These are phyloP conservation scores for Blastobotrys serpentis DNA, from an alignment of 1,139 yeast genomes.

Conservation along the genomic window DNA sequence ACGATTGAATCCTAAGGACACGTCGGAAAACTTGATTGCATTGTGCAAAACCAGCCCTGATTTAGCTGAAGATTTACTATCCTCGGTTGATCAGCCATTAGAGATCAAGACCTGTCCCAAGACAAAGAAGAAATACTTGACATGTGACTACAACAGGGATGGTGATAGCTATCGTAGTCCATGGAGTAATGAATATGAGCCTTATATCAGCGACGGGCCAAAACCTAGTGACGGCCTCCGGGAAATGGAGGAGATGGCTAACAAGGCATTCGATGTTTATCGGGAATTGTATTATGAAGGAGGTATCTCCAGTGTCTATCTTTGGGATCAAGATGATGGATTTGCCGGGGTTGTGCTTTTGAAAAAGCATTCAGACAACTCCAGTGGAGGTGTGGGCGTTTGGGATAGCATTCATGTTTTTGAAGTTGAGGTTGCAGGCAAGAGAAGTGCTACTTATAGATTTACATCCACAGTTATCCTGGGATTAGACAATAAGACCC, in stretches of 20 bases:
- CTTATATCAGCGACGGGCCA: conserved; percentile 63
- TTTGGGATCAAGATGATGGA: conserved; percentile 73
- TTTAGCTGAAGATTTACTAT: conserved; percentile 80
- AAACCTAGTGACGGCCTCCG: conserved; percentile 68
- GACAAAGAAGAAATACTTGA: conserved; percentile 66
- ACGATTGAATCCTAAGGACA: conserved; percentile 75
- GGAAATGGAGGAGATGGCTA: conserved; percentile 74
- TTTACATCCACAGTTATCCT: conserved; percentile 87
- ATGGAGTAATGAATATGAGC: conserved; percentile 80
- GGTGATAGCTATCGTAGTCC: conserved; percentile 93
- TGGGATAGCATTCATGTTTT: conserved; percentile 96
- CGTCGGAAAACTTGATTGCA: conserved; percentile 59
- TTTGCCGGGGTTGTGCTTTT: conserved; percentile 92
- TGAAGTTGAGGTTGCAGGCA: conserved; percentile 59
- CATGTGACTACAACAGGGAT: conserved; percentile 94
- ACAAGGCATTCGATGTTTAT: conserved; percentile 89
- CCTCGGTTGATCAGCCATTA: conserved; percentile 87
- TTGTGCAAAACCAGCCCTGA: conserved; percentile 78
- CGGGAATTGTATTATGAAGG: conserved; percentile 95
- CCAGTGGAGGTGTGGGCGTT: conserved; percentile 48
- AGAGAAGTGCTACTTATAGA: conserved; percentile 58
- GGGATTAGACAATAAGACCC: conserved; percentile 49
- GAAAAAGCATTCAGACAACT: conserved; percentile 52
- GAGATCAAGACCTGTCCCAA: conserved; percentile 54
- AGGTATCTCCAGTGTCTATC: conserved; percentile 82